Conservation (phyloP, 192 early-diverging fungal genomes). For the Phycomyces blakesleeanus region DNA sequence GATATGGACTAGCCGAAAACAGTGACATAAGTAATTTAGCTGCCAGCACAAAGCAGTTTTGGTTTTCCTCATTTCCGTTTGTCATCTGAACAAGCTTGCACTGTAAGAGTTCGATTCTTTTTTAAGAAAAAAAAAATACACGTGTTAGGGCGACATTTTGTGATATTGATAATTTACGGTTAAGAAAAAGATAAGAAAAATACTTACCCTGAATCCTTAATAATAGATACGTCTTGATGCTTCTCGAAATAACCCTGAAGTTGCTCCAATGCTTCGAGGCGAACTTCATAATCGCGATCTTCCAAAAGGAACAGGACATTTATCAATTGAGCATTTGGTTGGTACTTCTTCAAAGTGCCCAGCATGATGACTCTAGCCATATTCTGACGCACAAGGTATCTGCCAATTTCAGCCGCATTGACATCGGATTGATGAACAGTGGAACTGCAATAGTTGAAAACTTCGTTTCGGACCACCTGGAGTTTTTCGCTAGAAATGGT, state of each 20-base stretch:
- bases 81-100: slow-evolving; percentile 36
- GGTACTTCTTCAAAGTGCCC: slow-evolving; percentile 13
- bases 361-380: slow-evolving; percentile 38
- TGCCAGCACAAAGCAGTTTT: slow-evolving; percentile 43
- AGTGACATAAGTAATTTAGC: slow-evolving; percentile 41
- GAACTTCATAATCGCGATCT: slow-evolving; percentile 65
- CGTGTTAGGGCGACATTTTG: not conserved
- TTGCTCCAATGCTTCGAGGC: slow-evolving; percentile 47
- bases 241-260: slow-evolving; percentile 23
- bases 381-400: slow-evolving; percentile 38
- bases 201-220: slow-evolving; percentile 10
- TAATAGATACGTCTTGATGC: not conserved
- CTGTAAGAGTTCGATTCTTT: slow-evolving; percentile 23
- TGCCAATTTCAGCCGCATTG: slow-evolving; percentile 20
- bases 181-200: not conserved
- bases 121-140: not conserved
- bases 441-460: slow-evolving; percentile 1
- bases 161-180: not conserved
- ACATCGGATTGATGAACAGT: not conserved
- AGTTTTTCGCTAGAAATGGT: not conserved
- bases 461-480: not conserved
- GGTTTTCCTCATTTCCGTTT: slow-evolving; percentile 39
- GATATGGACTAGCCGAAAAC: slow-evolving; percentile 21
- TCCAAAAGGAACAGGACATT: slow-evolving; percentile 39
- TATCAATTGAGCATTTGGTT: slow-evolving; percentile 8